phyloP scores from a whole-genome alignment of 179 eudicot species.

The Nepenthes alata region DNA sequence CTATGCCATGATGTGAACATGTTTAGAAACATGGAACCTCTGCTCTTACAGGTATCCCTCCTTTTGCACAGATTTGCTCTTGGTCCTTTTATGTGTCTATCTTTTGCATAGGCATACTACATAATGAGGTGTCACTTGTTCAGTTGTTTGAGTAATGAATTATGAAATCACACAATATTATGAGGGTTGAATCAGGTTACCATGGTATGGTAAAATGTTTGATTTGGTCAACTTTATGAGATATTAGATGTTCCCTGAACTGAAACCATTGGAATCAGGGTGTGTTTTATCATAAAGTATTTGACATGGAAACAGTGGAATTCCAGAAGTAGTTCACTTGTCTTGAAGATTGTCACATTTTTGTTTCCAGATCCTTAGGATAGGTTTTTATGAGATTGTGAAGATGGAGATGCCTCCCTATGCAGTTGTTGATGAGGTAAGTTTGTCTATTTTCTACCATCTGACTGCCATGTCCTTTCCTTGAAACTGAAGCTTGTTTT shows the following conservation, averaged over 20 bases:
- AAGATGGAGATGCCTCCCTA: constrained; percentile 90
- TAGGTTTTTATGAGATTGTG: constrained; percentile 84
- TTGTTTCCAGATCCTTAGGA: constrained; percentile 63
- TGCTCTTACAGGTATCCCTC: constrained; percentile 64
- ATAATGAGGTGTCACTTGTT: too few relatives aligned
- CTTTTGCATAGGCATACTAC: too few relatives aligned
- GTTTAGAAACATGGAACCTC: constrained; percentile 77
- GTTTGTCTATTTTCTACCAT: not conserved
- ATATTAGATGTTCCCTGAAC: too few relatives aligned
- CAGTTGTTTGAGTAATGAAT: too few relatives aligned
- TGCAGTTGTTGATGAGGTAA: constrained; percentile 96
- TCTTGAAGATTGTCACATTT: not conserved
- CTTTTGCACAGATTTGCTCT: too few relatives aligned
- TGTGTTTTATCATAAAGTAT: too few relatives aligned
- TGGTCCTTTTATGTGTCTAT: too few relatives aligned
- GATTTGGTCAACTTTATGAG: too few relatives aligned
- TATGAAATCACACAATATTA: too few relatives aligned
- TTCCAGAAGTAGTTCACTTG: not conserved
- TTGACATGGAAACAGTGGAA: not conserved
- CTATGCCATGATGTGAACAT: constrained; percentile 53
- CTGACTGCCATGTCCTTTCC: not conserved
- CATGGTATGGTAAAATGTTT: too few relatives aligned
- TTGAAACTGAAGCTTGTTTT: not conserved
- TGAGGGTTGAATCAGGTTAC: too few relatives aligned
- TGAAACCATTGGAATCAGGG: too few relatives aligned